Evolutionary conservation across 352 stramenopile genomes (phyloP), one percentile per base, ranked within the genome.

Genomic region (Peronospora farinosa): DNA sequence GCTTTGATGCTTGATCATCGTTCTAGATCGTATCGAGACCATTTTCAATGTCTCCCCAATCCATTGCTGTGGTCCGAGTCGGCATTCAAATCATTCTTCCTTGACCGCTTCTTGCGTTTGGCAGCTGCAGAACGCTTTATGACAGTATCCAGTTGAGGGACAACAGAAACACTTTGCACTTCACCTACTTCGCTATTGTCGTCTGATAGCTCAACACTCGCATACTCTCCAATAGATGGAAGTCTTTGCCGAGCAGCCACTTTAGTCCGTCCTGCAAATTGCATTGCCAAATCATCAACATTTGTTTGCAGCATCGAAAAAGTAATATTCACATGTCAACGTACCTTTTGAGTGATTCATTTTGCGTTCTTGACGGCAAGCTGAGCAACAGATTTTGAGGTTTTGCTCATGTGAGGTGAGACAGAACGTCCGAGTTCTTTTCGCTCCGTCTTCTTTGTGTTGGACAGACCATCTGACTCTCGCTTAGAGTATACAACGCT

Each of bases 1-100:
- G 16, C 57, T 51, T 33, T 49, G 32, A 21, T 31, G 30, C 1
- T 74, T 56, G 10, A 53, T 60, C 13, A 15, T 17, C n/a, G 13
- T 11, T 12, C 40, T 28, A 7, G 21, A 40, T 32, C 17, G 17
- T 19, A 33, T 47, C 32, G 39, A 45, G 1, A 1, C 9, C 32
- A n/a, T 17, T 10, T 16, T 40, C 10, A n/a, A 51, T 27, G 33
- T 7, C 15, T 25, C 15, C 19, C 11, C n/a, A n/a, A 21, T 13
- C 31, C 19, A 3, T 19, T 31, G 19, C 9, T 36, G 15, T 28
- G 19, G 3, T 32, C 15, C 56, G n/a, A 23, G 30, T 45, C 11
- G 13, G 35, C 0, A 15, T 32, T 39, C 12, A 8, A 1, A 11
- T 50, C 44, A 3, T 25, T 45, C 19, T 16, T 9, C 13, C 12